Percentiles rank a stretch among this genome's conserved stretches.
These are phyloP conservation scores for Fagopyrum tataricum DNA, from an alignment of 148 eudicot genomes.

Conservation along the genomic window DNA sequence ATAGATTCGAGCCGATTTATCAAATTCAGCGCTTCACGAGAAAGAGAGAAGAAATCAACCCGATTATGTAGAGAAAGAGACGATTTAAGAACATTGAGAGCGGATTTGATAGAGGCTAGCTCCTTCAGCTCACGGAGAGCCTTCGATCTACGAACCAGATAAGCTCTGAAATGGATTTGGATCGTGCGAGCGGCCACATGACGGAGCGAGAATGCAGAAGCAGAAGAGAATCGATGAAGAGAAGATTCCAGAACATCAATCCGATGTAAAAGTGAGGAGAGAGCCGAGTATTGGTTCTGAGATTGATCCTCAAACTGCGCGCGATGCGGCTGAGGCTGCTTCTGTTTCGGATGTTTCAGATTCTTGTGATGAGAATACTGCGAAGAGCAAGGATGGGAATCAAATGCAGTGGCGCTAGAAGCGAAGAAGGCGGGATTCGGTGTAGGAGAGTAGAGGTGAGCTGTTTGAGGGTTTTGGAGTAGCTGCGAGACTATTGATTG, in stretches of 20 bases:
- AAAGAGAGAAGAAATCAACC: constrained; percentile 36
- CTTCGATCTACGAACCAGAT: constrained; percentile 66
- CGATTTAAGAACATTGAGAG: constrained; percentile 39
- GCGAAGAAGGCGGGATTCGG: background rate
- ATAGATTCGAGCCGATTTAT: constrained; percentile 47
- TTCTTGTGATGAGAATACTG: constrained; percentile 15
- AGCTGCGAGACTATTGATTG: constrained; percentile 30
- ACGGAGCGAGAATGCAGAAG: constrained; percentile 31
- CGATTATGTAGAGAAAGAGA: constrained; percentile 26
- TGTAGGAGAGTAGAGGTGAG: constrained; percentile 16
- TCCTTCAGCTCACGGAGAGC: constrained; percentile 57
- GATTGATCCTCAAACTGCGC: constrained; percentile 11
- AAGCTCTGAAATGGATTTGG: constrained; percentile 73
- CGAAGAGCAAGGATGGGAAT: constrained; percentile 12
- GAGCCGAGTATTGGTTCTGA: constrained; percentile 15
- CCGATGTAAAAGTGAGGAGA: constrained; percentile 56
- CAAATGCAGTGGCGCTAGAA: constrained; percentile 7
- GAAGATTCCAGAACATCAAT: constrained; percentile 69
- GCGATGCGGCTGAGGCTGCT: constrained; percentile 14
- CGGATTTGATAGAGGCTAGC: constrained; percentile 59
- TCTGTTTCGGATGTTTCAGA: constrained; percentile 13
- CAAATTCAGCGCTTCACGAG: constrained; percentile 46
- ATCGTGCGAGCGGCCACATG: constrained; percentile 75
- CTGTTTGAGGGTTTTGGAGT: constrained; percentile 26
- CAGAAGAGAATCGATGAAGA: constrained; percentile 28